A percentile compares a stretch with the other conserved stretches of the same genome.
phyloP scores from a whole-genome alignment of 805 yeast species.

The Grigorovia yakushimaensis region DNA sequence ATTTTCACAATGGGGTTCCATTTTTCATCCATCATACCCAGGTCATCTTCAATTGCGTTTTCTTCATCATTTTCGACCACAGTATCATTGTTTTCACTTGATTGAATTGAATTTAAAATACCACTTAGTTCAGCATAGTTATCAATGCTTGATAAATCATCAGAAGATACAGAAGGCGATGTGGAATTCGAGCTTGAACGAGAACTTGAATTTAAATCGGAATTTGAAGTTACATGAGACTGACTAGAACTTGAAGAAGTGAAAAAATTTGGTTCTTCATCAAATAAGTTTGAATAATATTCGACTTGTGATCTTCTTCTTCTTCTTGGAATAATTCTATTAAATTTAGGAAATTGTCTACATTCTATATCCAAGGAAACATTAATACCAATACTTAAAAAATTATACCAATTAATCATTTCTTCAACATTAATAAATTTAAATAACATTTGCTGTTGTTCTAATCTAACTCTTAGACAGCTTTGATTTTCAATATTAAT shows the following conservation, averaged over 20 bases:
- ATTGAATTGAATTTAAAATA: too few relatives aligned
- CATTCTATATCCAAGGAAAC: conserved; percentile 65
- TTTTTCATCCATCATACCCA: conserved; percentile 27
- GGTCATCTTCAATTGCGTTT: conserved; percentile 1
- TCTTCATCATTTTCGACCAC: conserved; percentile 4
- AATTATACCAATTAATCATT: conserved; percentile 70
- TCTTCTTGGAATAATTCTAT: conserved; percentile 69
- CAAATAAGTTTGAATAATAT: background rate
- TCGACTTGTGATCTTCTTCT: conserved; percentile 23
- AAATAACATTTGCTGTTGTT: conserved; percentile 69
- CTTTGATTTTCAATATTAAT: conserved; percentile 35
- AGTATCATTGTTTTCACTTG: too few relatives aligned
- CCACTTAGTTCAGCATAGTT: background rate
- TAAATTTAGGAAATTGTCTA: conserved; percentile 61
- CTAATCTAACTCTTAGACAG: conserved; percentile 66
- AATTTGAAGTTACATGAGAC: too few relatives aligned
- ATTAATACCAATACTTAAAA: conserved; percentile 64
- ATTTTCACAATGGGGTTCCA: conserved; percentile 41
- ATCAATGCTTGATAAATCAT: too few relatives aligned
- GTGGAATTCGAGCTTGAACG: too few relatives aligned
- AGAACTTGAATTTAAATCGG: too few relatives aligned
- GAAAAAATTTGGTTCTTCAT: background rate
- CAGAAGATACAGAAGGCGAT: background rate
- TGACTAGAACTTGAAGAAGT: too few relatives aligned
- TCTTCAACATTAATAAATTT: conserved; percentile 53